A percentile compares a stretch with the other conserved stretches of the same genome.
Conservation (phyloP, 1,284 basidiomycete species). For the Leucoagaricus sp. region DNA sequence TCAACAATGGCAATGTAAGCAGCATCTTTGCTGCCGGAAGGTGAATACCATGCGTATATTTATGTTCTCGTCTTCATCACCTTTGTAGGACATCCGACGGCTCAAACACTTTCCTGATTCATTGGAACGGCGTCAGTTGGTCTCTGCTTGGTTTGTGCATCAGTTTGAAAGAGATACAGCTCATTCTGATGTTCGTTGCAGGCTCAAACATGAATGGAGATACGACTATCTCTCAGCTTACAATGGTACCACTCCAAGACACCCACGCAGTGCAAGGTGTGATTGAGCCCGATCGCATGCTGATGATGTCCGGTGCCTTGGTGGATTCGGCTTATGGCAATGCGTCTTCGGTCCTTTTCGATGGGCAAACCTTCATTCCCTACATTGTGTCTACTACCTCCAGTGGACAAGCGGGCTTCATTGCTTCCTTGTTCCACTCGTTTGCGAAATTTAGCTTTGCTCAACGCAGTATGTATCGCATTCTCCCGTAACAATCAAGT, state of each 20-base stretch:
- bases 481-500: constrained; percentile 5
- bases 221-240: constrained; percentile 78
- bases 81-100: constrained; percentile 52
- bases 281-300: constrained; percentile 85
- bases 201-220: constrained; percentile 54
- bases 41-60: constrained; percentile 40
- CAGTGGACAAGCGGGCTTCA: constrained; percentile 70
- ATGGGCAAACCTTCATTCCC: constrained; percentile 83
- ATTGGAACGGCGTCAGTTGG: constrained; percentile 85
- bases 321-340: constrained; percentile 74
- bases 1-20: constrained; percentile 79
- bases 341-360: constrained; percentile 84
- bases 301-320: constrained; percentile 87
- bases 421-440: constrained; percentile 84
- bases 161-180: neutral
- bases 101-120: constrained; percentile 70
- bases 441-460: constrained; percentile 74
- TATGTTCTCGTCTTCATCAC: neutral
- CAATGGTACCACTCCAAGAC: constrained; percentile 87
- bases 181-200: constrained; percentile 24
- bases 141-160: constrained; percentile 52
- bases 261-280: constrained; percentile 70
- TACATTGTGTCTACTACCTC: constrained; percentile 76
- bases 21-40: constrained; percentile 91
- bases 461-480: constrained; percentile 59